Conservation (phyloP, 2,329 filamentous ascomycete species). For the Phaeoacremonium minimum region DNA sequence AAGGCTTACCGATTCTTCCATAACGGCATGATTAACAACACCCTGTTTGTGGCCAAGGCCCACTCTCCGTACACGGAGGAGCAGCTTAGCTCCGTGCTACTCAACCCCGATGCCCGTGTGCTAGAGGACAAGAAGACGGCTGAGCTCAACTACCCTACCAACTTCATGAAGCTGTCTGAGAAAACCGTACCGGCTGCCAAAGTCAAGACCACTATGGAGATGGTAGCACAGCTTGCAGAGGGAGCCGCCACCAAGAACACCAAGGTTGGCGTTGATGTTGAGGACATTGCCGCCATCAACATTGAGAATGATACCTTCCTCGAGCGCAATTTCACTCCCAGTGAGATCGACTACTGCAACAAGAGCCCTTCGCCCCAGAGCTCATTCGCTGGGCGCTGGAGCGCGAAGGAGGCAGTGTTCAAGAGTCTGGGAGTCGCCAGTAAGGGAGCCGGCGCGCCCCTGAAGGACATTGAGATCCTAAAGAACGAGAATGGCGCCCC, state of each 20-base stretch:
- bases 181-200: constrained; percentile 44
- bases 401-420: constrained; percentile 97
- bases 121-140: constrained; percentile 80
- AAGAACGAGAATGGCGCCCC: constrained; percentile 80
- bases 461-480: constrained; percentile 93
- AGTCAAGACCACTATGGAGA: constrained; percentile 62
- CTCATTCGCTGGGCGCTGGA: constrained; percentile 94
- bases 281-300: constrained; percentile 82
- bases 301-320: constrained; percentile 92
- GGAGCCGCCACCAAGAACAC: constrained; percentile 60
- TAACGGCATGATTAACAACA: constrained; percentile 97
- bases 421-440: constrained; percentile 88
- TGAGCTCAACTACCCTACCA: constrained; percentile 67
- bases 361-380: constrained; percentile 76
- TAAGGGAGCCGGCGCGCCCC: constrained; percentile 80
- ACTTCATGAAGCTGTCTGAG: constrained; percentile 61
- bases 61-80: constrained; percentile 86
- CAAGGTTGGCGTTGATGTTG: constrained; percentile 90
- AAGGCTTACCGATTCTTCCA: constrained; percentile 99
- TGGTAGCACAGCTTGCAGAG: constrained; percentile 74
- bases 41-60: constrained; percentile 91
- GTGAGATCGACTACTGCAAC: constrained; percentile 83
- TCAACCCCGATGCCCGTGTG: constrained; percentile 91
- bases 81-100: constrained; percentile 80
- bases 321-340: constrained; percentile 85